phyloP scores from a whole-genome alignment of 2,329 filamentous ascomycete species.

The Ascomycota sp. region DNA sequence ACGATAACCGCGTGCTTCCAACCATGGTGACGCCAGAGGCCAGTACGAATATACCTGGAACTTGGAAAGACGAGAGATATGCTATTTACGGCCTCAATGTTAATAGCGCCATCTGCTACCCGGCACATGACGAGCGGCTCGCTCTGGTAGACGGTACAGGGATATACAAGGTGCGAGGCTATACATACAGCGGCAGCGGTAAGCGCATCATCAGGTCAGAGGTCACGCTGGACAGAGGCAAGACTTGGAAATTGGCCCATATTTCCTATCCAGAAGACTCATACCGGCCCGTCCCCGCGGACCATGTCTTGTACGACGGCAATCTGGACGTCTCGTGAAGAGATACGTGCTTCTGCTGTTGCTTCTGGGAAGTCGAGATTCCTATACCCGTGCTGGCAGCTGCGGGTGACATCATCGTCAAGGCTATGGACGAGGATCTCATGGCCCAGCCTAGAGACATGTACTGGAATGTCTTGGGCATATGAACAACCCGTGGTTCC shows the following conservation, averaged over 20 bases:
- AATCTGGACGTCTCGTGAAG: constrained; percentile 63
- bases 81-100: constrained; percentile 83
- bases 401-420: constrained; percentile 56
- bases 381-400: constrained; percentile 36
- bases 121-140: constrained; percentile 55
- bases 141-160: constrained; percentile 23
- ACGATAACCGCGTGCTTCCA: constrained; percentile 78
- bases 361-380: constrained; percentile 67
- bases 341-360: constrained; percentile 77
- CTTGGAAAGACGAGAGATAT: constrained; percentile 79
- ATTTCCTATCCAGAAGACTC: constrained; percentile 72
- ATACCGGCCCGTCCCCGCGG: constrained; percentile 43
- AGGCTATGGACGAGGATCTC: constrained; percentile 81
- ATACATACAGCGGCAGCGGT: constrained; percentile 81
- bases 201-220: constrained; percentile 65
- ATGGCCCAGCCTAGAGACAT: constrained; percentile 75
- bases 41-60: constrained; percentile 49
- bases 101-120: constrained; percentile 66
- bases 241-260: constrained; percentile 56
- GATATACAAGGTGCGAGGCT: constrained; percentile 51
- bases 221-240: constrained; percentile 64
- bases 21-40: constrained; percentile 72
- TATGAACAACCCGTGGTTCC: constrained; percentile 97
- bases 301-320: constrained; percentile 51
- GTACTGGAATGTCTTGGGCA: constrained; percentile 88